Conservation (phyloP, 805 yeast genomes). For the Saturnispora saitoi region DNA sequence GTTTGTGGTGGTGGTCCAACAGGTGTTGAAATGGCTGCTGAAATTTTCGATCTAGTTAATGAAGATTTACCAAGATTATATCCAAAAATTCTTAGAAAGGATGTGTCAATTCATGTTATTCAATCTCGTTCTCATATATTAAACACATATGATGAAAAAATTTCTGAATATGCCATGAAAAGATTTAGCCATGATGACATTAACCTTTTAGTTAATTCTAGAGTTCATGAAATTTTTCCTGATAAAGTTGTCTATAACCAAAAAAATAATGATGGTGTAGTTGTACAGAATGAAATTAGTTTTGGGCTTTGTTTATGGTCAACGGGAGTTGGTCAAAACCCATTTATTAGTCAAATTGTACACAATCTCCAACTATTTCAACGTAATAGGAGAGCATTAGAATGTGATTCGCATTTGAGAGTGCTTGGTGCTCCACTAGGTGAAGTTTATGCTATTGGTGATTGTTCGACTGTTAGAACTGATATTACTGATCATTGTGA, state of each 20-base stretch:
- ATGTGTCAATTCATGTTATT: constrained; percentile 73
- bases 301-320: constrained; percentile 70
- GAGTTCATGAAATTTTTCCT: constrained; percentile 76
- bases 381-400: constrained; percentile 60
- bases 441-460: constrained; percentile 63
- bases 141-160: constrained; percentile 57
- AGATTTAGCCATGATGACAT: constrained; percentile 61
- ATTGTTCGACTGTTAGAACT: constrained; percentile 57
- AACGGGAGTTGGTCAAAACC: constrained; percentile 64
- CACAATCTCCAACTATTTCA: constrained; percentile 40
- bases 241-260: constrained; percentile 54
- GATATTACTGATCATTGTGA: constrained; percentile 73
- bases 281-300: constrained; percentile 41
- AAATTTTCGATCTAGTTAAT: constrained; percentile 85
- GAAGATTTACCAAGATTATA: constrained; percentile 85
- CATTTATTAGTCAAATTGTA: constrained; percentile 49
- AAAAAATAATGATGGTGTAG: constrained; percentile 33
- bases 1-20: constrained; percentile 99
- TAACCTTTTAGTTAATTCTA: constrained; percentile 69
- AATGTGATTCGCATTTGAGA: constrained; percentile 64
- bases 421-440: constrained; percentile 61
- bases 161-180: constrained; percentile 71
- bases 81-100: constrained; percentile 67
- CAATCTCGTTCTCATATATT: constrained; percentile 90
- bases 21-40: constrained; percentile 97